phyloP scores from a whole-genome alignment of 441 rosid genomes.

The Erysimum pusillum region DNA sequence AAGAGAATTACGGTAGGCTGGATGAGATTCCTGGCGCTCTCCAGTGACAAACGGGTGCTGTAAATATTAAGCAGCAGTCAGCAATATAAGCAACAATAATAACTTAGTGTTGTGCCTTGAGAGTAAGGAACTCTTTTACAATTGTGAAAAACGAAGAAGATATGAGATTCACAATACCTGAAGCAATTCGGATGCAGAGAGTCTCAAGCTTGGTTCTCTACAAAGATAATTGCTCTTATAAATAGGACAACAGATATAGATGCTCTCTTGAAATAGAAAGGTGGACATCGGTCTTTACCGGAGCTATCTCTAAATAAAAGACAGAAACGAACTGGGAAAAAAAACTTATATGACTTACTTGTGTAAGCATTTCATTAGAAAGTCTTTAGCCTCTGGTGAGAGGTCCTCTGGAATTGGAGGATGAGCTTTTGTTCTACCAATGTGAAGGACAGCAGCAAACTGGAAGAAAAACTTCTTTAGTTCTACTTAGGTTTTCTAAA shows the following conservation, averaged over 20 bases:
- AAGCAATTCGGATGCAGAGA: conserved; percentile 66
- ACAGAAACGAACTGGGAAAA: conserved; percentile 18
- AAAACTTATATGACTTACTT: conserved; percentile 51
- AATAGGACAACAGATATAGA: conserved; percentile 2
- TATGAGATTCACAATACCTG: conserved; percentile 52
- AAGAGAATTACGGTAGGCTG: conserved; percentile 50
- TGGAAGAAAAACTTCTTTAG: conserved; percentile 48
- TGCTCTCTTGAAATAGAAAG: conserved; percentile 14
- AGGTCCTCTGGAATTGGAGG: conserved; percentile 84
- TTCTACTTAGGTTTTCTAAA: conserved; percentile 41
- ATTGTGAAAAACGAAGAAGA: conserved; percentile 21
- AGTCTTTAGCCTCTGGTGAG: conserved; percentile 71
- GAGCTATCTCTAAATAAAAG: conserved; percentile 14
- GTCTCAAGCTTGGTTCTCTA: conserved; percentile 71
- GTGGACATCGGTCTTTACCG: conserved; percentile 23
- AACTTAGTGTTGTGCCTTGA: conserved; percentile 4
- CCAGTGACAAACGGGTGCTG: conserved; percentile 77
- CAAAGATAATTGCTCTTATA: conserved; percentile 26
- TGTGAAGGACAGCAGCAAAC: conserved; percentile 81
- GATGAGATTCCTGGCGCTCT: conserved; percentile 58
- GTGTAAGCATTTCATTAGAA: conserved; percentile 70
- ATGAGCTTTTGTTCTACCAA: conserved; percentile 81
- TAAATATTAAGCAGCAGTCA: conserved; percentile 32
- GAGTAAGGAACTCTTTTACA: conserved; percentile 27
- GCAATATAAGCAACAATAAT: conserved; percentile 14